A percentile compares a stretch with the other conserved stretches of the same genome.
Conservation (phyloP, 371 early-diverging fungal species). For the Mucor saturninus region DNA sequence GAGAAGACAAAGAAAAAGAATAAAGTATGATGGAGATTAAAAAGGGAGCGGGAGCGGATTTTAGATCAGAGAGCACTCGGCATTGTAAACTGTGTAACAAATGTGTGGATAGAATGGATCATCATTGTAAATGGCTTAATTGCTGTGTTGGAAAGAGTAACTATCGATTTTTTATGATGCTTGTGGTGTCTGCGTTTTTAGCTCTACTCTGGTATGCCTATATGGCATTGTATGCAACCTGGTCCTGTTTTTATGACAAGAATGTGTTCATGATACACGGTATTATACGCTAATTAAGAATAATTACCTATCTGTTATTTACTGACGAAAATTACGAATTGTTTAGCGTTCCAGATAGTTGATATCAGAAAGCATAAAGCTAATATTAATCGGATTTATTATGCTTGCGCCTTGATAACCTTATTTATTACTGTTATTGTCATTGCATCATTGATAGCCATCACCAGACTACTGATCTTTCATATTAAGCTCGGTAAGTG, state of each 20-base stretch:
- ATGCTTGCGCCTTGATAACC: slow-evolving; percentile 11
- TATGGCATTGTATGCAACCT: slow-evolving; percentile 31
- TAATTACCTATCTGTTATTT: not conserved
- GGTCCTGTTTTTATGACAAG: slow-evolving; percentile 37
- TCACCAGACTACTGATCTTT: slow-evolving; percentile 47
- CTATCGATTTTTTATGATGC: slow-evolving; percentile 48
- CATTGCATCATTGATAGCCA: slow-evolving; percentile 35
- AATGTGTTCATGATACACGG: slow-evolving; percentile 38
- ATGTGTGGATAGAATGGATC: slow-evolving; percentile 82
- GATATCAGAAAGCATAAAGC: not conserved
- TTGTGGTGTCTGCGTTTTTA: slow-evolving; percentile 33
- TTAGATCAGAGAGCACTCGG: slow-evolving; percentile 50
- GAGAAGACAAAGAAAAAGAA: not conserved
- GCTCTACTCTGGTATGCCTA: slow-evolving; percentile 39
- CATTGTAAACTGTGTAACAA: slow-evolving; percentile 87
- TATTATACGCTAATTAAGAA: slow-evolving; percentile 6
- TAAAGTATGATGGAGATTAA: not conserved
- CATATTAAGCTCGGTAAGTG: slow-evolving; percentile 52
- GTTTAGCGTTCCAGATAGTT: slow-evolving; percentile 6
- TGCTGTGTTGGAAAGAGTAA: slow-evolving; percentile 80
- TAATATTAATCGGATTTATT: slow-evolving; percentile 5
- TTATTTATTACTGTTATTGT: slow-evolving; percentile 15
- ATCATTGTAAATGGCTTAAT: slow-evolving; percentile 84
- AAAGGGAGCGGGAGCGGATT: not conserved
- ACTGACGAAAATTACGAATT: not conserved